Conservation (phyloP, 139 green algal species). For the Chlamydomonas sp. region DNA sequence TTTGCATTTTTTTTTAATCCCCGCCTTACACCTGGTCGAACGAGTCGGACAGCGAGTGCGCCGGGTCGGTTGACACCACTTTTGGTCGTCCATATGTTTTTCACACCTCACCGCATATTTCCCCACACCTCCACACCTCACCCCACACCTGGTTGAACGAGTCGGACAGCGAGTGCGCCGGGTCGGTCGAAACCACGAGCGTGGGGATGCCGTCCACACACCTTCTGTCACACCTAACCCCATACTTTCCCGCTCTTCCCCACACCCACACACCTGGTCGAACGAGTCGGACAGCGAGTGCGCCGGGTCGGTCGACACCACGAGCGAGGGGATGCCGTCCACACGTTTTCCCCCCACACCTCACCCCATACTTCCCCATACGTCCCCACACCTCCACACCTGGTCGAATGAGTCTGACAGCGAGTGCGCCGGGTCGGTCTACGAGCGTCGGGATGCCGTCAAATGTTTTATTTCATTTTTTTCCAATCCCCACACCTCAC, state of each 20-base stretch:
- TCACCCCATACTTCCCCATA: not conserved
- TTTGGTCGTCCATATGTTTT: not conserved
- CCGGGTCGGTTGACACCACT: constrained; percentile 95
- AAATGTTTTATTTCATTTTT: constrained; percentile 12
- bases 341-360: too few relatives aligned
- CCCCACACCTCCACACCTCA: not conserved
- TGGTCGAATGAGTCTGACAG: too few relatives aligned
- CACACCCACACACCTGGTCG: constrained; percentile 63
- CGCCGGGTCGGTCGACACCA: constrained; percentile 96
- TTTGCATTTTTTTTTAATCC: not conserved
- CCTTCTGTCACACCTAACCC: not conserved
- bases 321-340: constrained; percentile 71
- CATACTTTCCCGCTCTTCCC: not conserved
- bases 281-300: constrained; percentile 95
- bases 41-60: constrained; percentile 89
- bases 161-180: constrained; percentile 94
- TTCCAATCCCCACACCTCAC: not conserved
- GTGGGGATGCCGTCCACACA: constrained; percentile 65
- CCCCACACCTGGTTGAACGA: constrained; percentile 73
- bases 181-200: constrained; percentile 95
- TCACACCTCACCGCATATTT: not conserved
- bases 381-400: too few relatives aligned
- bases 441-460: too few relatives aligned
- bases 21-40: constrained; percentile 71
- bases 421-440: too few relatives aligned